Evolutionary conservation across 306 rosid genomes (phyloP), one percentile per base, ranked within the genome.

Genomic region (Cicer yamashitae): DNA sequence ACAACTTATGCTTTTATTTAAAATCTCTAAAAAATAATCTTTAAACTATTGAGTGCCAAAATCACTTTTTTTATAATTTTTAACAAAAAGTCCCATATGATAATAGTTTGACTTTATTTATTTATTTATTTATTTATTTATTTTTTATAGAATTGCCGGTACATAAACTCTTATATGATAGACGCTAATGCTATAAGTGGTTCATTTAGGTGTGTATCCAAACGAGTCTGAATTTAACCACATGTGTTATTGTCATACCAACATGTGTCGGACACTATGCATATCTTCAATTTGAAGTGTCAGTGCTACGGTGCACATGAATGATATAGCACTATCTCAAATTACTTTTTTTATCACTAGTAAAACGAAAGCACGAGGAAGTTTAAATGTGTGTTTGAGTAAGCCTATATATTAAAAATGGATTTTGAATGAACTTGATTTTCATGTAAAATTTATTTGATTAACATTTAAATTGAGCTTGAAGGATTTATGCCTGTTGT

Each of bases 371-470:
- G 48, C 7, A 39, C 1, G 68, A 1, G 47, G 46, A 38, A 37
- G 47, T 62, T 62, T 38, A 62, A 7, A 6, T 12, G 12, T 38
- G 46, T 62, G 68, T 39, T 62, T 62, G 46, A 15, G 68, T 62
- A n/a, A n/a, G 68, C 10, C 14, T 38, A 38, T 39, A 38, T 39
- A 62, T 8, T 53, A 7, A 53, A 53, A 53, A 4, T 53, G 60
- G 25, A 15, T 53, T 17, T 8, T 6, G 11, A 53, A 51, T 51
- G 57, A 14, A 51, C 57, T 51, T 51, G 10, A 14, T 51, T 51
- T 51, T 51, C 8, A 1, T 43, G 46, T 51, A 14, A 51, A 43
- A 9, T 43, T 43, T 51, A 15, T 53, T 53, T 15, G 59, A n/a
- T 53, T 6, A 53, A 40, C 30, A 22, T 1, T 22, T 2, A 50